Conservation (phyloP, 2,329 filamentous ascomycete genomes). For the Botrytis elliptica region DNA sequence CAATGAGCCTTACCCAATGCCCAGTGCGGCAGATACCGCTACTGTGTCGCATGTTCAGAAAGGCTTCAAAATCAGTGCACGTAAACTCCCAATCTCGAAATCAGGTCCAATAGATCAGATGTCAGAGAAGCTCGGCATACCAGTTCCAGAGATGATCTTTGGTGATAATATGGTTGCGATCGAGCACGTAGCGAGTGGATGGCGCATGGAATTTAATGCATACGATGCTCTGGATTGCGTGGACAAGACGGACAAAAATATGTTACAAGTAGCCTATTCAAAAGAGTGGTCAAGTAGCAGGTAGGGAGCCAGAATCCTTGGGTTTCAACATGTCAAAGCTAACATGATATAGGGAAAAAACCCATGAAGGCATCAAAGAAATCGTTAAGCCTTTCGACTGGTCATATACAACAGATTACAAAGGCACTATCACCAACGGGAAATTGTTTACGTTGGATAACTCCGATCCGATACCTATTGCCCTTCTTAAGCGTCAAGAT, state of each 20-base stretch:
- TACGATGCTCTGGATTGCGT: slow-evolving; percentile 85
- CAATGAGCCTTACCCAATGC: slow-evolving; percentile 56
- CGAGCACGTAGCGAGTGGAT: slow-evolving; percentile 70
- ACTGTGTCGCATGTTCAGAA: slow-evolving; percentile 59
- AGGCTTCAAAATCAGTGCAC: slow-evolving; percentile 73
- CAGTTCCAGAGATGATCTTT: slow-evolving; percentile 98
- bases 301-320: slow-evolving; percentile 18
- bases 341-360: slow-evolving; percentile 62
- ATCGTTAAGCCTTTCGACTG: slow-evolving; percentile 97
- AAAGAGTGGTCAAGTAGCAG: slow-evolving; percentile 69
- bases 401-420: slow-evolving; percentile 91
- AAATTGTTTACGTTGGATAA: slow-evolving; percentile 32
- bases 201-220: slow-evolving; percentile 78
- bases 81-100: slow-evolving; percentile 94
- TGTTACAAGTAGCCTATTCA: slow-evolving; percentile 93
- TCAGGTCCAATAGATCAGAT: slow-evolving; percentile 85
- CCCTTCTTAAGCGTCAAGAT: slow-evolving; percentile 82
- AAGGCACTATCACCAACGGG: slow-evolving; percentile 59
- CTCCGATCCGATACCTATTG: slow-evolving; percentile 67
- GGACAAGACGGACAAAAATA: slow-evolving; percentile 87
- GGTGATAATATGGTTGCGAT: slow-evolving; percentile 86
- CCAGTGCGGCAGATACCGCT: slow-evolving; percentile 50
- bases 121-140: slow-evolving; percentile 74
- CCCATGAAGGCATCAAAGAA: slow-evolving; percentile 83
- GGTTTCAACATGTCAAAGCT: slow-evolving; percentile 17